These are phyloP conservation scores for Taphrina pruni DNA, from an alignment of 1,139 yeast species.

Conservation along the genomic window DNA sequence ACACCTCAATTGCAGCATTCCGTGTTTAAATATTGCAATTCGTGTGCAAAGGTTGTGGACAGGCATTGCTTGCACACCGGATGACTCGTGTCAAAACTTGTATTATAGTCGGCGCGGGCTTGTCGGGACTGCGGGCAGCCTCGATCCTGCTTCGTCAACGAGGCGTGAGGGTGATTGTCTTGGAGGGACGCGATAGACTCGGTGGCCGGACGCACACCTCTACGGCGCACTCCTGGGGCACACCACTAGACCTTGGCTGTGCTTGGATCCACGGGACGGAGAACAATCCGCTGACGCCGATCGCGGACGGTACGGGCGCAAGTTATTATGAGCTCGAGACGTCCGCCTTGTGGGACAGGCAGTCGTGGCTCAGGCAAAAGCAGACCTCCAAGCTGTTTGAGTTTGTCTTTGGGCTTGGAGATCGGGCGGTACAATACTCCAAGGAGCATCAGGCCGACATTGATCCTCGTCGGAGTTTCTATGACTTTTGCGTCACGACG, in stretches of 20 bases:
- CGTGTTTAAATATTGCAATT: too few relatives aligned
- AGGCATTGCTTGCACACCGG: background rate
- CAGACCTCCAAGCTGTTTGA: slow-evolving; percentile 3
- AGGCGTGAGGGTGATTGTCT: slow-evolving; percentile 52
- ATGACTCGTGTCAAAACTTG: slow-evolving; percentile 9
- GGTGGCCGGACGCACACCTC: slow-evolving; percentile 57
- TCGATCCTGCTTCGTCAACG: slow-evolving; percentile 51
- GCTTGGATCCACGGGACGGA: slow-evolving; percentile 30
- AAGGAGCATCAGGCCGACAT: slow-evolving; percentile 11
- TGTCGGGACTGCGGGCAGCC: slow-evolving; percentile 56
- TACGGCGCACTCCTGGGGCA: slow-evolving; percentile 47
- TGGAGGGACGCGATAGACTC: slow-evolving; percentile 55
- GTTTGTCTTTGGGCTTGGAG: slow-evolving; percentile 22
- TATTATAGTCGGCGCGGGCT: slow-evolving; percentile 55
- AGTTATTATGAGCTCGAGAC: slow-evolving; percentile 17
- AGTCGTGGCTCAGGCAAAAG: background rate
- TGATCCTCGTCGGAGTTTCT: slow-evolving; percentile 5
- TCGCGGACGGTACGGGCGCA: slow-evolving; percentile 7
- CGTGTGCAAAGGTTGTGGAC: too few relatives aligned
- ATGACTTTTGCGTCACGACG: slow-evolving; percentile 9
- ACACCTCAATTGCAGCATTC: too few relatives aligned
- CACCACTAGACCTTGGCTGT: slow-evolving; percentile 29
- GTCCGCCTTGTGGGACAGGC: slow-evolving; percentile 10
- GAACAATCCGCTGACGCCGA: slow-evolving; percentile 22
- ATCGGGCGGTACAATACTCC: slow-evolving; percentile 16